Evolutionary conservation across 257 asterid species (phyloP).

Genomic region (Ballota nigra): DNA sequence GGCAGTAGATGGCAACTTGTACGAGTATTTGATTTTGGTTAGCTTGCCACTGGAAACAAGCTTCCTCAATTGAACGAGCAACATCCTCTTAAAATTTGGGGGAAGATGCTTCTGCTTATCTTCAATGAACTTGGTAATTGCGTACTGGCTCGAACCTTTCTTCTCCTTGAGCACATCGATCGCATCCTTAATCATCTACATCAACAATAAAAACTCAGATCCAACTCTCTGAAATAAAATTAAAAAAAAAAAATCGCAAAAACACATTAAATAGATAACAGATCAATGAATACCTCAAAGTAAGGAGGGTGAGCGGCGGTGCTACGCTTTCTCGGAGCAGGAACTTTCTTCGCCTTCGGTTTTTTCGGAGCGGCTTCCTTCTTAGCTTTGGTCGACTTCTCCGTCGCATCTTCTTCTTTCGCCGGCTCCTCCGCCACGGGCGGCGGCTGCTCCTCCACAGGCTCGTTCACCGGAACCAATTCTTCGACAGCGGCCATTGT

Average conservation of each 20-base stretch:
- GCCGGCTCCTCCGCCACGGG: constrained; percentile 16
- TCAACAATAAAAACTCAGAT: constrained; percentile 6
- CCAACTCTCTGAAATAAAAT: background rate
- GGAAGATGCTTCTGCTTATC: constrained; percentile 60
- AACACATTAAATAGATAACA: background rate
- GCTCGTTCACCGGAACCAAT: constrained; percentile 12
- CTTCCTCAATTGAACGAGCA: constrained; percentile 52
- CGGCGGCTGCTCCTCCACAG: constrained; percentile 19
- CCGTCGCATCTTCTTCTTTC: background rate
- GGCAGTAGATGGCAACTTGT: constrained; percentile 36
- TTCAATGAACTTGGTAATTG: constrained; percentile 57
- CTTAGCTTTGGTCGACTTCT: constrained; percentile 10
- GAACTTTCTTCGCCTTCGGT: constrained; percentile 36
- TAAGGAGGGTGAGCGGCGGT: constrained; percentile 54
- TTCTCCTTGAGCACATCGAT: constrained; percentile 48
- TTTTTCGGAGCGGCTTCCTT: constrained; percentile 10
- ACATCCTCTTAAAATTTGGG: constrained; percentile 47
- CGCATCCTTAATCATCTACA: constrained; percentile 61
- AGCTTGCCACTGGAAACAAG: constrained; percentile 52
- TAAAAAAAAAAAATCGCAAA: background rate
- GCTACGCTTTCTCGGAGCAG: constrained; percentile 42
- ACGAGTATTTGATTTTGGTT: constrained; percentile 50
- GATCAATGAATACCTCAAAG: constrained; percentile 40
- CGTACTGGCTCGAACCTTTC: constrained; percentile 67
- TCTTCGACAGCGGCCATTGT: constrained; percentile 30